These are phyloP conservation scores for Mollisia scopiformis DNA, from an alignment of 2,329 filamentous ascomycete species.

Conservation along the genomic window DNA sequence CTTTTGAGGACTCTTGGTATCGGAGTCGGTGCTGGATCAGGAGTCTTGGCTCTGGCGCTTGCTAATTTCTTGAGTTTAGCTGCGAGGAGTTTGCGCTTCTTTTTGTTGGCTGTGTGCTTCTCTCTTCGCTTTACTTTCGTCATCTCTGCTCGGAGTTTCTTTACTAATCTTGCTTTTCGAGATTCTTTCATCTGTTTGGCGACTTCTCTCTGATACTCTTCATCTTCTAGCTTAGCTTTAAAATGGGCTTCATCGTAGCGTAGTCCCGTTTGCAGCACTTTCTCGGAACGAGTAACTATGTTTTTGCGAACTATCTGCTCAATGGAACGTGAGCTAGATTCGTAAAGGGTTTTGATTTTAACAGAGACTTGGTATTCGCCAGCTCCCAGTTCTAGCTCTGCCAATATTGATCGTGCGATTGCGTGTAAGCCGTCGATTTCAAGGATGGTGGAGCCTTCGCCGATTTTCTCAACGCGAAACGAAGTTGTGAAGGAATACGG, in stretches of 20 bases:
- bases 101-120: neutral
- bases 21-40: too few species aligned
- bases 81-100: neutral
- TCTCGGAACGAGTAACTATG: slow-evolving; percentile 46
- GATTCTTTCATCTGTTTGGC: too few species aligned
- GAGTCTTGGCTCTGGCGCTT: neutral
- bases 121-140: too few species aligned
- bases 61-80: neutral
- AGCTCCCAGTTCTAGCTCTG: slow-evolving; percentile 59
- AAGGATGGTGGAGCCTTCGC: slow-evolving; percentile 56
- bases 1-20: neutral
- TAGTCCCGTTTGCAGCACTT: slow-evolving; percentile 60
- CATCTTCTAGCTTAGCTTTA: slow-evolving; percentile 56
- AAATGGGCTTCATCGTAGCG: slow-evolving; percentile 63
- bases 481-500: slow-evolving; percentile 54
- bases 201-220: slow-evolving; percentile 45
- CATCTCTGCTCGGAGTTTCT: too few species aligned
- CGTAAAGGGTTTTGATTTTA: slow-evolving; percentile 53
- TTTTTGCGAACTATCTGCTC: slow-evolving; percentile 45
- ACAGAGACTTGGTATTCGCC: slow-evolving; percentile 61
- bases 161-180: too few species aligned
- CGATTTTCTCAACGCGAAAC: slow-evolving; percentile 52
- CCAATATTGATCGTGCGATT: slow-evolving; percentile 59
- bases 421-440: slow-evolving; percentile 52
- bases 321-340: slow-evolving; percentile 45